Base-by-base conservation (phyloP, 768 basidiomycete genomes). In the Suillus plorans region DNA sequence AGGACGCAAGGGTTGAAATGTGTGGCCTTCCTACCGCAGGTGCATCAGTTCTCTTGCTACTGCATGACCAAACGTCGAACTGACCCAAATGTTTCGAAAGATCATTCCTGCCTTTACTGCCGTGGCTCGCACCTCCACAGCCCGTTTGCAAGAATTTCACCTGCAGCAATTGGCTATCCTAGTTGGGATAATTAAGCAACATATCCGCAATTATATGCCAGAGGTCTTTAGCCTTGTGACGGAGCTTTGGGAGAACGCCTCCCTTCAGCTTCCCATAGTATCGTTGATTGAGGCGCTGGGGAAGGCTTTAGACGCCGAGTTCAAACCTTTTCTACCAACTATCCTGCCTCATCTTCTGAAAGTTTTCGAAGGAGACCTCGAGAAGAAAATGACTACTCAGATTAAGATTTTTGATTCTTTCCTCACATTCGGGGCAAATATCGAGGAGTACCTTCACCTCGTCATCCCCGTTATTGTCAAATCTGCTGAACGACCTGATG, bases 1-100 rank as follows among this genome's bases (percentile, higher is more conserved):
- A 95, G 96, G 77, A 97, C 95, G 0, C 96, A 99, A 73, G 95
- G 97, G 16, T 79, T 99, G 73, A 95, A 96, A 82, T 97, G 95
- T 75, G 95, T 97, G 22, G 87, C 92, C 2, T 99, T 98, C 78
- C 79, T 99, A 31, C 93, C 97, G 52, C 95, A 97, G 82, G 94
- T 95, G 73, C 60, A 75, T 41, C 59, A 6, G 20, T 36, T 28
- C 52, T 76, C 67, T 58, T 63, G 31, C 52, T 22, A 42, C 50
- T 45, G 61, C 62, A 61, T 42, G 18, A 31, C 25, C 18, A 7
- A 12, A 36, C 22, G 13, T 44, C 14, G 45, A 36, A 56, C 28
- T 31, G 22, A 22, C 45, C 12, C 39, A 8, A 28, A n/a, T 34
- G 4, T 44, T 42, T 44, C 16, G 14, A 47, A 69, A 92, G 91